phyloP scores from a whole-genome alignment of 768 basidiomycete species.

The Suillus fuscotomentosus region DNA sequence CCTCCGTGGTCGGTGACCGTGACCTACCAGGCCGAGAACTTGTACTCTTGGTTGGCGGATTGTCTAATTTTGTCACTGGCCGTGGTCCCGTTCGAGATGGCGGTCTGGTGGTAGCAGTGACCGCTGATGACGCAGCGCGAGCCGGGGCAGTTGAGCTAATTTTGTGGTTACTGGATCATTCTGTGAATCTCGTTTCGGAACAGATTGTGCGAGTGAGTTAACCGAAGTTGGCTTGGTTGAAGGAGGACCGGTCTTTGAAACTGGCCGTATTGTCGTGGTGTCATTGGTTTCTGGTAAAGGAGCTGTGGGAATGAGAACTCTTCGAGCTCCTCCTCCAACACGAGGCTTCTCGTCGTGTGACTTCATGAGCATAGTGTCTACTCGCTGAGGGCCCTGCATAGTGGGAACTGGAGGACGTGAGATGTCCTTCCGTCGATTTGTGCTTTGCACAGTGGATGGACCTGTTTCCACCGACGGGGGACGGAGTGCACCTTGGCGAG shows the following conservation, averaged over 20 bases:
- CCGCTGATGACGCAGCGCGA: not conserved
- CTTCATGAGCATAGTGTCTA: conserved; percentile 1
- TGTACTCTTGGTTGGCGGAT: not conserved
- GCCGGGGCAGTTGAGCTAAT: not conserved
- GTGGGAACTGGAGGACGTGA: not conserved
- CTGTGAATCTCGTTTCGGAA: not conserved
- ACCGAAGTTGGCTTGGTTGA: not conserved
- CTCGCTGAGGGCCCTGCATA: conserved; percentile 4
- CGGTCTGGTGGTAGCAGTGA: not conserved
- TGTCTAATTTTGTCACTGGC: not conserved
- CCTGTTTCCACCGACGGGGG: not conserved
- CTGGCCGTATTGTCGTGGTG: not conserved
- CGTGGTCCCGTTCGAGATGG: not conserved
- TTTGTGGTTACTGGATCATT: not conserved
- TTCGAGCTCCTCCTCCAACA: conserved; percentile 25
- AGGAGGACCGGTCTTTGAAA: not conserved
- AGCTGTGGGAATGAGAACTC: conserved; percentile 27
- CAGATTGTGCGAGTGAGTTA: not conserved
- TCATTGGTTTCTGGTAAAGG: not conserved
- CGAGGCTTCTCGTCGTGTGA: conserved; percentile 5
- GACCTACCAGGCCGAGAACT: not conserved
- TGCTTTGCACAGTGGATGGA: not conserved
- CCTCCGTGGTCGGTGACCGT: not conserved
- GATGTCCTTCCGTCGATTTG: not conserved
- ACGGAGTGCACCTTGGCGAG: conserved; percentile 1